Conservation (phyloP, 371 early-diverging fungal genomes). For the Mucor piriformis region DNA sequence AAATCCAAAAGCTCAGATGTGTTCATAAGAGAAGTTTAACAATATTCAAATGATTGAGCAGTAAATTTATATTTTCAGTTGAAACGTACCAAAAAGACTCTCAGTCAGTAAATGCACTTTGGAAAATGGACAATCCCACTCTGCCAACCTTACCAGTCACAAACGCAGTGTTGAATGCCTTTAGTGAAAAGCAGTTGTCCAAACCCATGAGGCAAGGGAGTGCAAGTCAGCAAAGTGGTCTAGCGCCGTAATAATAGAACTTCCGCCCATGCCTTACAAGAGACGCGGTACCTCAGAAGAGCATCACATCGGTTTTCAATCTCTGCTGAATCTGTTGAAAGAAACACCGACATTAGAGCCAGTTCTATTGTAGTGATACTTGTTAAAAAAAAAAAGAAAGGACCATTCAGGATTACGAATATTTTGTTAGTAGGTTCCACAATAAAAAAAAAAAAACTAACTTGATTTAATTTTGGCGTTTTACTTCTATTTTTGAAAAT, state of each 20-base stretch:
- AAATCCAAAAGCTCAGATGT: not conserved
- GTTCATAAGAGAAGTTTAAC: not conserved
- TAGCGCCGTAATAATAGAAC: slow-evolving; percentile 2
- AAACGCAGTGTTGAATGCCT: slow-evolving; percentile 6
- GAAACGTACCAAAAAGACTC: not conserved
- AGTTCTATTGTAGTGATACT: slow-evolving; percentile 3
- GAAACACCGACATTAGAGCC: slow-evolving; percentile 4
- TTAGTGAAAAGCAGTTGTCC: not conserved
- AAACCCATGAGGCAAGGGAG: slow-evolving; percentile 6
- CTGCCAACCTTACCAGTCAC: not conserved
- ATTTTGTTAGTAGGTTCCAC: too few relatives aligned
- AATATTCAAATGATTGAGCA: not conserved
- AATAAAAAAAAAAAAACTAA: too few relatives aligned
- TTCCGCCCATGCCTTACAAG: slow-evolving; percentile 1
- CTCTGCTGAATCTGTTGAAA: slow-evolving; percentile 7
- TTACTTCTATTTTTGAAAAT: too few relatives aligned
- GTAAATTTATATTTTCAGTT: not conserved
- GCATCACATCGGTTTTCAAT: slow-evolving; percentile 1
- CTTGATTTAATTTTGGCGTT: too few relatives aligned
- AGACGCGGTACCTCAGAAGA: slow-evolving; percentile 3
- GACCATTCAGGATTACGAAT: too few relatives aligned
- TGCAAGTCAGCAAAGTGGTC: slow-evolving; percentile 7
- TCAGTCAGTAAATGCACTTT: not conserved
- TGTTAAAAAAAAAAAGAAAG: not conserved
- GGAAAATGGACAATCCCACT: slow-evolving; percentile 1